Percentiles rank a stretch among this genome's conserved stretches.
Conservation (phyloP, 2,329 filamentous ascomycete species). For the Aspergillus ustus region DNA sequence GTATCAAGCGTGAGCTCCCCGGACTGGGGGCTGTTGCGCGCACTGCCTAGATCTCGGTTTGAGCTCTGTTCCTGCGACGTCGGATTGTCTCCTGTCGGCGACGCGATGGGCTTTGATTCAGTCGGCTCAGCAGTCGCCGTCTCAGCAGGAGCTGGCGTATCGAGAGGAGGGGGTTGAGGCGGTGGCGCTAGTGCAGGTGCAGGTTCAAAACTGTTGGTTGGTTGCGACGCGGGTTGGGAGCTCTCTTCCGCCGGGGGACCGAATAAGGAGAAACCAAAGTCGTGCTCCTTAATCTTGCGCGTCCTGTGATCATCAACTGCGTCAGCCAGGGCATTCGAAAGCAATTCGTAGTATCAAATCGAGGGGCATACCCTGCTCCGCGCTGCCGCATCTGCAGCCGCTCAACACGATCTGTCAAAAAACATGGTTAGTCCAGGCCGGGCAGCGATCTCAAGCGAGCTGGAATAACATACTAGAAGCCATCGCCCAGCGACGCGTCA, state of each 20-base stretch:
- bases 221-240: constrained; percentile 33
- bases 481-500: constrained; percentile 42
- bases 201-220: constrained; percentile 23
- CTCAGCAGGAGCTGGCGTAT: constrained; percentile 22
- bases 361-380: constrained; percentile 57
- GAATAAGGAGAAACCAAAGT: constrained; percentile 56
- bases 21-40: constrained; percentile 36
- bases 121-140: constrained; percentile 20
- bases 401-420: constrained; percentile 54
- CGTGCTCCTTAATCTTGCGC: constrained; percentile 52
- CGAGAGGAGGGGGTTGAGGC: constrained; percentile 25
- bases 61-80: constrained; percentile 18
- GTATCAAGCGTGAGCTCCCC: constrained; percentile 44
- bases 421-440: constrained; percentile 9
- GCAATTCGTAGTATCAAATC: constrained; percentile 28
- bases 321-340: not conserved
- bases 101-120: constrained; percentile 16
- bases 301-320: constrained; percentile 40
- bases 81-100: constrained; percentile 20
- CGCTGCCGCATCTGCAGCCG: constrained; percentile 62
- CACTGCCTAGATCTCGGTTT: constrained; percentile 36
- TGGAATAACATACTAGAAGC: constrained; percentile 40
- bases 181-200: constrained; percentile 24
- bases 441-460: not conserved
- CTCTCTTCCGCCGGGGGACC: constrained; percentile 25